Base-by-base conservation (phyloP, 257 asterid species). In the Salvia hispanica region DNA sequence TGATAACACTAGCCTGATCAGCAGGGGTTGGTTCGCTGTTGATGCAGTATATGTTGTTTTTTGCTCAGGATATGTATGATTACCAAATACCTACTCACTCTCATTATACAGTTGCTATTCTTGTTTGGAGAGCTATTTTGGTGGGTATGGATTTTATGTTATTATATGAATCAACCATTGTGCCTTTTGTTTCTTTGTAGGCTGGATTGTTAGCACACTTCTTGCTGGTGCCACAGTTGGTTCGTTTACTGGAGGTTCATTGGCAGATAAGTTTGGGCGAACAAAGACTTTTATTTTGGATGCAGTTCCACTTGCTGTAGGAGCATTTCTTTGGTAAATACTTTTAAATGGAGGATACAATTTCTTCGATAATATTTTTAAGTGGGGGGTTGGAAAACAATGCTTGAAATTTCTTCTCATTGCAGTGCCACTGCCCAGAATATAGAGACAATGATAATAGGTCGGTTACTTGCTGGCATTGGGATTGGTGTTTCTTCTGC, bases 141-240 rank as follows among this genome's bases (percentile, higher is more conserved):
- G 37, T 39, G 11, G 48, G 62, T 57, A 57, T 15, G 12, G 37
- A 8, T 8, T 40, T 18, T 33, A 52, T 44, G 62, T 67, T 71
- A 15, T 43, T 64, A 67, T 47, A 40, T 46, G 54, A 60, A 70
- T 72, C 33, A 58, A 55, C 54, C 64, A 57, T 62, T 73, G 4
- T 73, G 55, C 39, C 43, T 31, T 73, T 51, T 48, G 34, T 51
- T 59, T 65, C 31, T 73, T 44, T 60, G 67, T 75, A 93, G 98
- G 98, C 33, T 93, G 98, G 97, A 83, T 93, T 72, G 98, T 93
- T 55, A 93, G 98, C 75, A 72, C 98, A 58, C 85, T 85, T 82
- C 96, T 93, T 39, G 98, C 98, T 75, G 98, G 96, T 64, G 98
- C 98, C 55, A 88, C 97, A 39, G 81, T 90, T 63, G 98, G 98